Conservation (phyloP, 345 rosid species). For the Dovyalis caffra region DNA sequence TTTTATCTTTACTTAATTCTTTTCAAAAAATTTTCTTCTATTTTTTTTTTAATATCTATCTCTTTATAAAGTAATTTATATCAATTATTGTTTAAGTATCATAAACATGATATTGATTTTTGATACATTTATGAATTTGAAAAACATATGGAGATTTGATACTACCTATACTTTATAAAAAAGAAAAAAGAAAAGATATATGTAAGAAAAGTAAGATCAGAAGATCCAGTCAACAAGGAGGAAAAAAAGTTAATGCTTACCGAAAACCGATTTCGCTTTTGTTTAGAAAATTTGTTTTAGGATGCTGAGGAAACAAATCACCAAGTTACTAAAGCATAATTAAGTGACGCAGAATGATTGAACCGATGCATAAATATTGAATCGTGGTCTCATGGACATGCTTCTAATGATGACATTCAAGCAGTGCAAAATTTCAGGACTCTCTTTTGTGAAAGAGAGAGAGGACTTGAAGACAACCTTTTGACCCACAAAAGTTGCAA, state of each 20-base stretch:
- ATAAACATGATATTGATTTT: too few species aligned
- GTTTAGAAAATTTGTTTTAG: too few species aligned
- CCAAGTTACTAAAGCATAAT: not conserved
- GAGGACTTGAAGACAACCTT: not conserved
- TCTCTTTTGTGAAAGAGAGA: not conserved
- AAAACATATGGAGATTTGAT: too few species aligned
- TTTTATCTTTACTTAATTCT: too few species aligned
- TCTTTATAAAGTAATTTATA: too few species aligned
- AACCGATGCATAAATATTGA: not conserved
- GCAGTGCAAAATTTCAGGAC: not conserved
- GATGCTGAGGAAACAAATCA: not conserved
- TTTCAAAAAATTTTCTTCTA: too few species aligned
- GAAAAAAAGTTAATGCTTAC: not conserved
- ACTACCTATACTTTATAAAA: not conserved
- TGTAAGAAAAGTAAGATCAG: not conserved
- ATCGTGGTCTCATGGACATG: not conserved
- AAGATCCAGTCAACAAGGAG: not conserved
- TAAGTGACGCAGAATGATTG: not conserved
- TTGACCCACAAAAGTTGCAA: not conserved
- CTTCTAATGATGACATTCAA: not conserved
- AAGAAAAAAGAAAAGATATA: too few species aligned
- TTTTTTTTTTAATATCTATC: too few species aligned
- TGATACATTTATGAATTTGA: too few species aligned
- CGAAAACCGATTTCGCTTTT: not conserved
- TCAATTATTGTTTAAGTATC: too few species aligned